Evolutionary conservation across 1,284 basidiomycete genomes (phyloP), one percentile per base, ranked within the genome.

Genomic region (Vanrija sp.): DNA sequence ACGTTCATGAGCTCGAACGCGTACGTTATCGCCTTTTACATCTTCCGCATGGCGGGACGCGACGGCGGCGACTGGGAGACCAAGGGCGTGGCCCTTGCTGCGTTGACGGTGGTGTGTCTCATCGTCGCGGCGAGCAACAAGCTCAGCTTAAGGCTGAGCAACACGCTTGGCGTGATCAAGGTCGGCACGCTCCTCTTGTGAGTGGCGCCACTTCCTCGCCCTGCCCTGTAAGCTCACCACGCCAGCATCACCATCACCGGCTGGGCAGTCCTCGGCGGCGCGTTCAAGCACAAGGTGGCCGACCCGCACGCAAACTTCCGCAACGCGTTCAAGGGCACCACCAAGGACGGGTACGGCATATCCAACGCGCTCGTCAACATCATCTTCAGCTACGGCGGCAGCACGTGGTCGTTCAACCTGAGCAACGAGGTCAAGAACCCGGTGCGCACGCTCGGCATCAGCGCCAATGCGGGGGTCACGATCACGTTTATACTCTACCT

Each of bases 301-400:
- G 75, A 82, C 53, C 80, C 81, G 1, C 71, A 65, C 44, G 76
- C 71, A 47, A 82, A 83, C 67, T 83, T 83, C 68, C 66, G 67
- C 36, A 71, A 82, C 57, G 63, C 78, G 1, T 84, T 82, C 61
- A 65, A 62, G 7, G 81, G 79, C 18, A 78, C 80, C 4, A 67
- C 60, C 6, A 70, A 58, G 9, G 67, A 76, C 45, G 77, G 72
- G 2, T 81, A 81, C 61, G 72, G 71, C 6, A 63, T 82, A 18
- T 77, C 79, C 8, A 80, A 53, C 25, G 58, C 57, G 3, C 47
- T 67, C 16, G 45, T 56, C 51, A 66, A 56, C 41, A 56, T 57
- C 48, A 61, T 54, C 46, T 62, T 56, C 36, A 50, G 46, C 18
- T 62, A 64, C 45, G 50, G 45, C 10, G 81, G 82, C 12, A 82